phyloP scores from a whole-genome alignment of 2,329 filamentous ascomycete genomes.

The Penicillium sp. region DNA sequence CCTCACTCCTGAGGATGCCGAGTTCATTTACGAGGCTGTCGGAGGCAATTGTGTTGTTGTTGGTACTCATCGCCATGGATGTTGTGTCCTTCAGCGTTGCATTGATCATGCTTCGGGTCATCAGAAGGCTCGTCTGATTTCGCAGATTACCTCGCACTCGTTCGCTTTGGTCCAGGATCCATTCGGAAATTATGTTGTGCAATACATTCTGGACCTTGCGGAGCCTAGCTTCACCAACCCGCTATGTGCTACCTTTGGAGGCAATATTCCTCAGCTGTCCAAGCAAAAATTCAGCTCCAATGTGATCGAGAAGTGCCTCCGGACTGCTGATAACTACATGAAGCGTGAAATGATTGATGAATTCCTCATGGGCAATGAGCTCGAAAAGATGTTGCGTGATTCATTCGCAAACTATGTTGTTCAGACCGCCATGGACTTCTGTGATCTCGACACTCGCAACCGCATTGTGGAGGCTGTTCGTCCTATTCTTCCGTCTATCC shows the following conservation, averaged over 20 bases:
- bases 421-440: conserved; percentile 89
- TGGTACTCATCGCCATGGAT: conserved; percentile 94
- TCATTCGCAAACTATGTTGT: conserved; percentile 97
- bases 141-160: conserved; percentile 84
- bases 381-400: conserved; percentile 86
- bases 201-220: conserved; percentile 95
- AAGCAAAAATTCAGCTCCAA: conserved; percentile 99
- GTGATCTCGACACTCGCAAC: conserved; percentile 69
- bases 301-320: conserved; percentile 93
- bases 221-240: conserved; percentile 86
- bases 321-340: conserved; percentile 72
- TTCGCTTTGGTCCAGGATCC: conserved; percentile 89
- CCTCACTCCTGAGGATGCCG: conserved; percentile 75
- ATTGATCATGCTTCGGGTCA: conserved; percentile 92
- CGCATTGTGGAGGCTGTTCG: conserved; percentile 81
- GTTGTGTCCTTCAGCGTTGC: conserved; percentile 95
- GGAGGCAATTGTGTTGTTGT: conserved; percentile 83
- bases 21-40: conserved; percentile 97
- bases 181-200: conserved; percentile 97
- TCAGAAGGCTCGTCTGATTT: conserved; percentile 84
- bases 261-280: conserved; percentile 69
- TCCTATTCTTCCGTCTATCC: conserved; percentile 78
- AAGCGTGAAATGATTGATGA: conserved; percentile 83
- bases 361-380: conserved; percentile 70
- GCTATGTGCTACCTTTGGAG: conserved; percentile 76